Evolutionary conservation across 495 filamentous ascomycete genomes (phyloP).

Genomic region (Hypoxylon crocopeplum): DNA sequence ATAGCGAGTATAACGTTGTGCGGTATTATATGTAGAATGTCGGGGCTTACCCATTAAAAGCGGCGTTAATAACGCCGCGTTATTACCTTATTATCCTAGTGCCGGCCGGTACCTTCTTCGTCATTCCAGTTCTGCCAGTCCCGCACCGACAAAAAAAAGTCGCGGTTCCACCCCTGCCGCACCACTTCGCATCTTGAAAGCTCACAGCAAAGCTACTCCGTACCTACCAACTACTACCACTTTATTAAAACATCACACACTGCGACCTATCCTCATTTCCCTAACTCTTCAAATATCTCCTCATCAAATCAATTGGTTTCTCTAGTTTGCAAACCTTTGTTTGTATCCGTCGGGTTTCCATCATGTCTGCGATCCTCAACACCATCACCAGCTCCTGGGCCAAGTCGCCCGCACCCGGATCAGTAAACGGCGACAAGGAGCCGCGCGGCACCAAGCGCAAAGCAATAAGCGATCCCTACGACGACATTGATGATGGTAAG

Average conservation of each 20-base stretch:
- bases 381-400: not conserved
- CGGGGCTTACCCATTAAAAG: not conserved
- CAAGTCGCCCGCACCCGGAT: constrained; percentile 27
- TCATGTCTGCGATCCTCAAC: constrained; percentile 11
- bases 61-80: no score
- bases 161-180: constrained; percentile 29
- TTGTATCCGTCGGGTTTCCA: constrained; percentile 3
- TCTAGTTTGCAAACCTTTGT: no score
- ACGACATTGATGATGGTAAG: constrained; percentile 40
- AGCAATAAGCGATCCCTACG: constrained; percentile 40
- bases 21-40: no score
- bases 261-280: no score
- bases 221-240: no score
- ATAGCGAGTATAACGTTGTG: no score
- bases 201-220: no score
- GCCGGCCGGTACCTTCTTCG: constrained; percentile 31
- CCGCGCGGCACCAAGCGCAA: constrained; percentile 39
- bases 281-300: no score
- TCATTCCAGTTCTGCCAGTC: constrained; percentile 29
- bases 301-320: no score
- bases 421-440: constrained; percentile 26
- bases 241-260: no score
- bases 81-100: no score
- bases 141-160: no score
- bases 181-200: constrained; percentile 10